phyloP scores from a whole-genome alignment of 768 basidiomycete species.

The Rossbeevera mucosa region DNA sequence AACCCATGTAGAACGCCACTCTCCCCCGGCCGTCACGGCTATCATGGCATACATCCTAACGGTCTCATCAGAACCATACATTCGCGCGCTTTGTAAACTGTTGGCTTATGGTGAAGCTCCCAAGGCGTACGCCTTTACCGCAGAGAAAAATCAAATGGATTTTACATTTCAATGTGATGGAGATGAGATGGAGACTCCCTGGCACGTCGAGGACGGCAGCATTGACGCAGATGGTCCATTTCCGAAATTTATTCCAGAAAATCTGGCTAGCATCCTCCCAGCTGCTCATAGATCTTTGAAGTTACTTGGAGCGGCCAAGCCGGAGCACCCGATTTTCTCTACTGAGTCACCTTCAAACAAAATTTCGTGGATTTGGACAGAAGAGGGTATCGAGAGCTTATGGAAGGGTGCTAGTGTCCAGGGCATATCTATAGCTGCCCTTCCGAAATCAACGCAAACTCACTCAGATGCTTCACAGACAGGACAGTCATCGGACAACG shows the following conservation, averaged over 20 bases:
- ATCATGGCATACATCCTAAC: slow-evolving; percentile 67
- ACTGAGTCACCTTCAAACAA: slow-evolving; percentile 30
- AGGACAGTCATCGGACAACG: slow-evolving; percentile 5
- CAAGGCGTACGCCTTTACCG: slow-evolving; percentile 26
- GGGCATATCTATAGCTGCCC: background rate
- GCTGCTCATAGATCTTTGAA: slow-evolving; percentile 67
- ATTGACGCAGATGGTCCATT: slow-evolving; percentile 40
- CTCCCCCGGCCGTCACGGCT: slow-evolving; percentile 45
- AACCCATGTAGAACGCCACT: slow-evolving; percentile 49
- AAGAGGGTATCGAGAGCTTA: slow-evolving; percentile 8
- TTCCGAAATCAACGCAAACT: background rate
- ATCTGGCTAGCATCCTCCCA: slow-evolving; percentile 49
- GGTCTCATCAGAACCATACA: slow-evolving; percentile 56
- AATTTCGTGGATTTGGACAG: slow-evolving; percentile 46
- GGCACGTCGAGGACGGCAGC: slow-evolving; percentile 37
- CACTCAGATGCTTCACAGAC: background rate
- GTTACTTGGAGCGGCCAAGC: slow-evolving; percentile 58
- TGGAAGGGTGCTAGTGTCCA: slow-evolving; percentile 6
- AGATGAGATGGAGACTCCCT: slow-evolving; percentile 36
- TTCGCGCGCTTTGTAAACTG: slow-evolving; percentile 52
- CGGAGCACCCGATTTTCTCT: slow-evolving; percentile 59
- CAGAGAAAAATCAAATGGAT: slow-evolving; percentile 15
- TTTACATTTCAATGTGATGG: slow-evolving; percentile 20
- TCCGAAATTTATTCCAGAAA: slow-evolving; percentile 59
- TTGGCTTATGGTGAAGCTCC: slow-evolving; percentile 44